Conservation (phyloP, 441 rosid species). For the Isatis lusitanica region DNA sequence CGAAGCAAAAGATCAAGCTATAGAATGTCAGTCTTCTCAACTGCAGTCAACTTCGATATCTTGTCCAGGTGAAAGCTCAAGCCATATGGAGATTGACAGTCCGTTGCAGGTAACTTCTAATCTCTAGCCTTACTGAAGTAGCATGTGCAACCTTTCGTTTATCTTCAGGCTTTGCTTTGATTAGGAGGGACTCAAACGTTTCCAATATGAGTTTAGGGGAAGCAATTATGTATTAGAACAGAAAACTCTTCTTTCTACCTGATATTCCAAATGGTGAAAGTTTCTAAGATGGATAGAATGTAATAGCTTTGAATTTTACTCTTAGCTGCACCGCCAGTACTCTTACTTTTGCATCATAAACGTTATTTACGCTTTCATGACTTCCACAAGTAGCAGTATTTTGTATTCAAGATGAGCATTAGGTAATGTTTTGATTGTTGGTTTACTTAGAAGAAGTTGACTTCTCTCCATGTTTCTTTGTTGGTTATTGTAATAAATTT, state of each 20-base stretch:
- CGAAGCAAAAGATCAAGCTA: slow-evolving; percentile 40
- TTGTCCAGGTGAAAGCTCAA: slow-evolving; percentile 54
- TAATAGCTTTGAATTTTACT: not conserved
- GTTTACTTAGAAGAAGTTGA: slow-evolving; percentile 17
- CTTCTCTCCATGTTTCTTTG: slow-evolving; percentile 19
- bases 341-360: not conserved
- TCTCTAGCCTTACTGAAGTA: not conserved
- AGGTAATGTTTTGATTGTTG: not conserved
- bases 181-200: slow-evolving; percentile 44
- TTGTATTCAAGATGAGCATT: slow-evolving; percentile 8
- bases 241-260: slow-evolving; percentile 27
- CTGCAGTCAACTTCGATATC: slow-evolving; percentile 46
- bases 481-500: slow-evolving; percentile 8
- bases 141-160: slow-evolving; percentile 15
- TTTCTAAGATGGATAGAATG: not conserved
- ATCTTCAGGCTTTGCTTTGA: slow-evolving; percentile 18
- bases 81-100: slow-evolving; percentile 46
- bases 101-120: slow-evolving; percentile 53
- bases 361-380: not conserved
- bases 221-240: slow-evolving; percentile 28
- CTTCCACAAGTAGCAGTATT: not conserved
- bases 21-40: slow-evolving; percentile 44
- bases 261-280: slow-evolving; percentile 4
- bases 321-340: not conserved
- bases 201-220: slow-evolving; percentile 35